Conservation (phyloP, 176 grass and related monocot species). For the Lolium multiflorum region DNA sequence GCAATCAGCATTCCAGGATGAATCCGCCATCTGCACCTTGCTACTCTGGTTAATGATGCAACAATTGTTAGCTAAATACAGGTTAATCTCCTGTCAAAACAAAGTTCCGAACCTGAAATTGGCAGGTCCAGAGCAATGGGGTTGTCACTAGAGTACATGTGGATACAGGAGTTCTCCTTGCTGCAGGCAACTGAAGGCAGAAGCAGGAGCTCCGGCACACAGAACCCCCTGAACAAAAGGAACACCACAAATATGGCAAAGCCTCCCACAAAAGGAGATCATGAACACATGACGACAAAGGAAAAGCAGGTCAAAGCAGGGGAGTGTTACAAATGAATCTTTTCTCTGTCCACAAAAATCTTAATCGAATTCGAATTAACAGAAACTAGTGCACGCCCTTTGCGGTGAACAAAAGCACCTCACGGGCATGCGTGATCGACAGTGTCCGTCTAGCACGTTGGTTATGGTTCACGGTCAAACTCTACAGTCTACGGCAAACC, state of each 20-base stretch:
- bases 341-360: conserved; percentile 52
- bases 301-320: conserved; percentile 3
- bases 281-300: not conserved
- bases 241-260: not conserved
- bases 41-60: not conserved
- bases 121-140: not conserved
- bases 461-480: conserved; percentile 38
- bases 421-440: not conserved
- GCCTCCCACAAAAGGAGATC: not conserved
- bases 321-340: conserved; percentile 24
- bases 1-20: not conserved
- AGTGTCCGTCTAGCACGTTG: conserved; percentile 31
- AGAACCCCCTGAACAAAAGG: not conserved
- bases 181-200: not conserved
- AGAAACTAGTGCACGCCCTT: conserved; percentile 36
- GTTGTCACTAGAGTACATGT: not conserved
- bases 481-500: conserved; percentile 63
- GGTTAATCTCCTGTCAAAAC: not conserved
- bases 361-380: conserved; percentile 44
- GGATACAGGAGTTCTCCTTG: not conserved
- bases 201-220: not conserved
- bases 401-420: conserved; percentile 38
- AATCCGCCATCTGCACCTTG: not conserved
- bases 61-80: not conserved
- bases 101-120: not conserved